A percentile compares a stretch with the other conserved stretches of the same genome.
phyloP scores from a whole-genome alignment of 2,329 filamentous ascomycete genomes.

The Penicillium sp. region DNA sequence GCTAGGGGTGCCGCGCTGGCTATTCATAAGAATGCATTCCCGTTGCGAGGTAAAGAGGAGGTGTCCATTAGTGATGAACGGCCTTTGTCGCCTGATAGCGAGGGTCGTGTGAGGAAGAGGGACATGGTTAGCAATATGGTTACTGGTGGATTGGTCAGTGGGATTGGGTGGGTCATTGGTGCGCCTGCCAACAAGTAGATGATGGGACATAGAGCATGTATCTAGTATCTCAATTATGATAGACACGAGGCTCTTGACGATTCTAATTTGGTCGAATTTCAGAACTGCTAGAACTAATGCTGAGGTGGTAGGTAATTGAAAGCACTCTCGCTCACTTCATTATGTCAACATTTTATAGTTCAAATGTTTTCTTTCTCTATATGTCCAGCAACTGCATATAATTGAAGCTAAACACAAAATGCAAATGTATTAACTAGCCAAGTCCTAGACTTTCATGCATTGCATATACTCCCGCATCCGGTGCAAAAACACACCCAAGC shows the following conservation, averaged over 20 bases:
- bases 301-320: background rate
- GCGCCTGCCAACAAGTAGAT: conserved; percentile 42
- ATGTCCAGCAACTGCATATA: background rate
- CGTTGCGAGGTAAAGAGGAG: conserved; percentile 33
- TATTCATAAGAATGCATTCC: conserved; percentile 51
- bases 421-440: conserved; percentile 19
- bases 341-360: background rate
- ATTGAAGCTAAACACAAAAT: conserved; percentile 2
- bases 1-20: conserved; percentile 52
- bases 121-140: conserved; percentile 65
- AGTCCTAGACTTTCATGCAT: conserved; percentile 14
- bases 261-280: too few relatives aligned
- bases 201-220: conserved; percentile 2
- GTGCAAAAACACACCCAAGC: conserved; percentile 6
- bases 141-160: conserved; percentile 61
- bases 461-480: conserved; percentile 11
- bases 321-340: background rate
- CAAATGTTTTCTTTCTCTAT: background rate
- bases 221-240: conserved; percentile 1
- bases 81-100: conserved; percentile 23
- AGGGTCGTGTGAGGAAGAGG: conserved; percentile 47
- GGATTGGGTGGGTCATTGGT: conserved; percentile 66
- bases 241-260: background rate
- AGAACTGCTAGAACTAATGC: too few relatives aligned
- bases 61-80: conserved; percentile 10